Evolutionary conservation across 2,329 filamentous ascomycete genomes (phyloP), one percentile per base, ranked within the genome.

Genomic region (Pseudogymnoascus sp.): DNA sequence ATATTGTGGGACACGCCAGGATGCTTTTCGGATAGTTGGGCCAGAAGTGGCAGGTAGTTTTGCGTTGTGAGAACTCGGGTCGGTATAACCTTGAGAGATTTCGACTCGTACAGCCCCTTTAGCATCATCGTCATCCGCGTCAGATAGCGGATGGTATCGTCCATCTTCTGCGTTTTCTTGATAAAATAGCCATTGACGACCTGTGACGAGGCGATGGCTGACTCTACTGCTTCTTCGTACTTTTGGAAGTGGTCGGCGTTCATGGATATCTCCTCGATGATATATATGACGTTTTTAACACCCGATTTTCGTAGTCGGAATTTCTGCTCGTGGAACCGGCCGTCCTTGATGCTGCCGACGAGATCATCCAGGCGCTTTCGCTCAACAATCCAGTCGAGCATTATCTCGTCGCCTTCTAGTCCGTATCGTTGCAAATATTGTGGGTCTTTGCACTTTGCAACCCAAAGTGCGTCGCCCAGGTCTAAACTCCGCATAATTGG

Each of bases 301-400:
- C 90, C 90, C 0, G 85, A 90, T 60, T 84, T 84, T 61, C 83
- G 82, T 9, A 93, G 79, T 1, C 90, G 86, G 71, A 92, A 93
- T 71, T 94, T 93, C 71, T 94, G 90, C 72, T 94, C 90, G 67
- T 88, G 87, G 68, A 92, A 93, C 2, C 90, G 85, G 1, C 89
- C 89, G 65, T 93, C 90, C 72, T 89, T 91, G 75, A 94, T 91
- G 65, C 88, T 92, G 59, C 81, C 78, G n/a, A 93, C 81, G 55
- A 94, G 76, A 71, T 94, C 90, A 70, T 93, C 90, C 0, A 92
- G 80, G 7, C 90, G 81, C 71, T 94, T 94, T 64, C 90, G 82
- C 74, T 94, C 90, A 1, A 92, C 82, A 48, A 94, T 90, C 80
- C 87, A 91, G 72, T 93, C 90, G 4, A 94, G 78, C 55, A 91